A percentile compares a stretch with the other conserved stretches of the same genome.
These are phyloP conservation scores for Onygenales sp. DNA, from an alignment of 2,329 filamentous ascomycete species.

Conservation along the genomic window DNA sequence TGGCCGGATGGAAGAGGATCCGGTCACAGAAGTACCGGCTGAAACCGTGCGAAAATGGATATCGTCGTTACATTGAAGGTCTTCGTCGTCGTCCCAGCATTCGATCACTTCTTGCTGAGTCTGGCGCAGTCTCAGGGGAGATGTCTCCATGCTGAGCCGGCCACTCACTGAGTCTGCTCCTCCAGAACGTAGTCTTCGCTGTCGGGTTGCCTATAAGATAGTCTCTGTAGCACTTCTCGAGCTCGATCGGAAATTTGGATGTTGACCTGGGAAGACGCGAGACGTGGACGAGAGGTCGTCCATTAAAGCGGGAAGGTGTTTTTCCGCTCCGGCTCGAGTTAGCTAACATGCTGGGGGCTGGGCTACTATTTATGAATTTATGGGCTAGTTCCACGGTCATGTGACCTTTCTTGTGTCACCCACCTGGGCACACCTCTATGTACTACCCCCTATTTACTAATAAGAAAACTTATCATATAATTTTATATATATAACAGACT, in stretches of 20 bases:
- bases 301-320: neutral
- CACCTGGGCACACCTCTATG: too few relatives aligned
- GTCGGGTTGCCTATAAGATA: neutral
- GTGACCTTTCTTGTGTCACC: too few relatives aligned
- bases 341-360: too few relatives aligned
- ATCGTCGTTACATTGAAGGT: conserved; percentile 38
- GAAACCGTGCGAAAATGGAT: conserved; percentile 37
- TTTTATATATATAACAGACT: too few relatives aligned
- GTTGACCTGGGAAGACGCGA: conserved; percentile 1
- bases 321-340: neutral
- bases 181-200: neutral
- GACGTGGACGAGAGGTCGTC: conserved; percentile 8
- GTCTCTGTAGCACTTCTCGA: neutral
- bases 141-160: conserved; percentile 27
- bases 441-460: too few relatives aligned
- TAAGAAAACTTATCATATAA: too few relatives aligned
- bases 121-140: conserved; percentile 23
- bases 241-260: neutral
- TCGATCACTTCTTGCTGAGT: conserved; percentile 30
- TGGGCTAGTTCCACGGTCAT: too few relatives aligned
- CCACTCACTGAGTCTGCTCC: neutral
- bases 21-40: conserved; percentile 35
- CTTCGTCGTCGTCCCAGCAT: conserved; percentile 41
- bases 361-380: too few relatives aligned
- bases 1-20: conserved; percentile 30